These are phyloP conservation scores for Hyaloscypha hepaticicola DNA, from an alignment of 495 filamentous ascomycete species.

Conservation along the genomic window DNA sequence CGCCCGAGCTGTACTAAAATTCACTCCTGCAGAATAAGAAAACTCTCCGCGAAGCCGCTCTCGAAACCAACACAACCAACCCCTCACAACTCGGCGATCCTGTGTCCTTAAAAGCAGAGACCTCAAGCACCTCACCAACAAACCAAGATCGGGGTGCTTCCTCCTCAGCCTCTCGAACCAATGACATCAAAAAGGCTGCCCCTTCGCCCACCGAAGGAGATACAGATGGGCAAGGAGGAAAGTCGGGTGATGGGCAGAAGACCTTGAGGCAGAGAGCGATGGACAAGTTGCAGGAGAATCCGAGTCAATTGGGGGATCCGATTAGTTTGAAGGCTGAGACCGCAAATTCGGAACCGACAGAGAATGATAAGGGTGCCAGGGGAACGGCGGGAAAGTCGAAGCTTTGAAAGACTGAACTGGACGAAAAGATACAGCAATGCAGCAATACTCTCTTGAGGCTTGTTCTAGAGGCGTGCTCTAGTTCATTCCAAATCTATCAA, in stretches of 20 bases:
- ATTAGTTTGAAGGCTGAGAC: conserved; percentile 45
- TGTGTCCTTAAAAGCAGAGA: conserved; percentile 43
- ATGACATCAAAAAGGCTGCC: conserved; percentile 6
- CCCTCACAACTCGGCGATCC: conserved; percentile 44
- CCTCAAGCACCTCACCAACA: conserved; percentile 16
- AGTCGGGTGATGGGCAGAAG: conserved; percentile 11
- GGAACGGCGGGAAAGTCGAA: conserved; percentile 9
- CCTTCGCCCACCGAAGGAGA: conserved; percentile 18
- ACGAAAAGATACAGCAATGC: no score
- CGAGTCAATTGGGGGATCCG: conserved; percentile 42
- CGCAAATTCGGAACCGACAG: conserved; percentile 16
- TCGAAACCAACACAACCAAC: conserved; percentile 35
- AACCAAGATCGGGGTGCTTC: conserved; percentile 1
- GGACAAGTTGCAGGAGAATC: conserved; percentile 41
- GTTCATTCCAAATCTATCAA: no score
- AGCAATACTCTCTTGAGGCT: no score
- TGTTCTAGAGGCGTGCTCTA: no score
- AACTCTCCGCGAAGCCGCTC: conserved; percentile 16
- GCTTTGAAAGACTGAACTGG: not conserved
- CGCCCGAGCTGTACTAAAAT: no score
- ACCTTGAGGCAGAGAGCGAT: conserved; percentile 35
- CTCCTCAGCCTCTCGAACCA: not conserved
- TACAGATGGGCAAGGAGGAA: not conserved
- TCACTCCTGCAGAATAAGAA: no score
- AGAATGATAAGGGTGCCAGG: conserved; percentile 16